Percentiles rank a stretch among this genome's conserved stretches.
These are phyloP conservation scores for Wallemia ichthyophaga DNA, from an alignment of 1,284 basidiomycete species.

Conservation along the genomic window DNA sequence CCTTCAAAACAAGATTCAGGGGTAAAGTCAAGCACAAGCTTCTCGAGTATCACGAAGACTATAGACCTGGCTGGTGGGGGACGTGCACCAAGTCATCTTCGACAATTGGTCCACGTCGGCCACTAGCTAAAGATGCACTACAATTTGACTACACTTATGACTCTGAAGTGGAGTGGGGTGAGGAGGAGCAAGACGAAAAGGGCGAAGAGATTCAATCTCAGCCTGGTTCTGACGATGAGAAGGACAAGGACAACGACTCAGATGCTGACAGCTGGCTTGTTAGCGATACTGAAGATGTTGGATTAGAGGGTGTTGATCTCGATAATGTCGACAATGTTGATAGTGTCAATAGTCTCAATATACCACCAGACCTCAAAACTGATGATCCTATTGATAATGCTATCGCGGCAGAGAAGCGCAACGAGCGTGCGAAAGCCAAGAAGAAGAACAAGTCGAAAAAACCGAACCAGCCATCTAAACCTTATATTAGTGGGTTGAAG, in stretches of 20 bases:
- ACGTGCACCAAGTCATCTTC: conserved; percentile 50
- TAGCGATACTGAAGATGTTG: neutral
- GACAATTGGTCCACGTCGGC: conserved; percentile 37
- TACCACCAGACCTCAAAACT: neutral
- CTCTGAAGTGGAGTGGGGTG: conserved; percentile 5
- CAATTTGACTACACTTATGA: conserved; percentile 32
- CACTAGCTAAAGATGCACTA: conserved; percentile 35
- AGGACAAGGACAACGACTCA: conserved; percentile 1
- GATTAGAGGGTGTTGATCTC: neutral
- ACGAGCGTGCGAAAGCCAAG: neutral
- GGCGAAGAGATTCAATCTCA: conserved; percentile 4
- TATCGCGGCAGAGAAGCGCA: neutral
- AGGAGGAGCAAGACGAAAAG: conserved; percentile 8
- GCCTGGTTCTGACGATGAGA: conserved; percentile 2
- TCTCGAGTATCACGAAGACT: conserved; percentile 40
- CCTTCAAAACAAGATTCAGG: conserved; percentile 24
- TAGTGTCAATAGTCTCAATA: too few relatives aligned
- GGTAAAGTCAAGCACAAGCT: conserved; percentile 33
- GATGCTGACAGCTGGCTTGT: conserved; percentile 1
- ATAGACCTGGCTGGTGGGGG: conserved; percentile 52
- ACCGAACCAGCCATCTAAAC: neutral
- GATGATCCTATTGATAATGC: neutral
- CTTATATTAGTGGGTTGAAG: neutral
- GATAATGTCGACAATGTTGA: neutral
- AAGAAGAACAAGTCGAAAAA: neutral